A percentile compares a stretch with the other conserved stretches of the same genome.
phyloP scores from a whole-genome alignment of 148 eudicot genomes.

The Suaeda aralocaspica region DNA sequence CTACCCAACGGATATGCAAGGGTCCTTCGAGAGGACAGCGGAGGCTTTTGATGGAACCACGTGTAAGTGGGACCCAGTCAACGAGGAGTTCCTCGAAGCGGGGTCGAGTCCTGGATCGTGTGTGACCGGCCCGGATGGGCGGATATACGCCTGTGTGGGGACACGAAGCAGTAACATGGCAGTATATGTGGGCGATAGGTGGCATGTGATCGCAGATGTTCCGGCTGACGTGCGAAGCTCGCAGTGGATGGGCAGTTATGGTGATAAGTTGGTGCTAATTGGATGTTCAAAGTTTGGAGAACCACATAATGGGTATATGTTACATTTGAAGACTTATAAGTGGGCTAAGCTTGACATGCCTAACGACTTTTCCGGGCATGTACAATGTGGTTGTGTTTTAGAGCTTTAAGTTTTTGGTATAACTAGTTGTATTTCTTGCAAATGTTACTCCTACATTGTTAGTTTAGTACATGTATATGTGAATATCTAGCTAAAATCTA shows the following conservation, averaged over 20 bases:
- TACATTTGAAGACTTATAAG: slow-evolving; percentile 40
- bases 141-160: slow-evolving; percentile 27
- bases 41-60: slow-evolving; percentile 42
- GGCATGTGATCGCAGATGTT: slow-evolving; percentile 46
- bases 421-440: no score
- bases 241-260: slow-evolving; percentile 32
- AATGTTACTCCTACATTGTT: no score
- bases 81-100: slow-evolving; percentile 33
- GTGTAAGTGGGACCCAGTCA: slow-evolving; percentile 55
- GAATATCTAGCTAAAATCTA: no score
- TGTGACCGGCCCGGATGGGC: slow-evolving; percentile 31
- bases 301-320: slow-evolving; percentile 31
- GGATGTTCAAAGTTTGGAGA: slow-evolving; percentile 43
- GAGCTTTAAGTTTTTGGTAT: slow-evolving; percentile 49
- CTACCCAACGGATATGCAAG: slow-evolving; percentile 58
- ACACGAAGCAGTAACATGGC: slow-evolving; percentile 27
- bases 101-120: slow-evolving; percentile 35
- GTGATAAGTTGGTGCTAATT: slow-evolving; percentile 42
- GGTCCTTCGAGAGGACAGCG: slow-evolving; percentile 44
- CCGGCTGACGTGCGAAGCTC: slow-evolving; percentile 36
- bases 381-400: slow-evolving; percentile 64
- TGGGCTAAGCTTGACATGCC: slow-evolving; percentile 52
- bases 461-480: no score
- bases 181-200: slow-evolving; percentile 25
- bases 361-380: slow-evolving; percentile 51